These are phyloP conservation scores for Mycena belliarum DNA, from an alignment of 768 basidiomycete genomes.

Conservation along the genomic window DNA sequence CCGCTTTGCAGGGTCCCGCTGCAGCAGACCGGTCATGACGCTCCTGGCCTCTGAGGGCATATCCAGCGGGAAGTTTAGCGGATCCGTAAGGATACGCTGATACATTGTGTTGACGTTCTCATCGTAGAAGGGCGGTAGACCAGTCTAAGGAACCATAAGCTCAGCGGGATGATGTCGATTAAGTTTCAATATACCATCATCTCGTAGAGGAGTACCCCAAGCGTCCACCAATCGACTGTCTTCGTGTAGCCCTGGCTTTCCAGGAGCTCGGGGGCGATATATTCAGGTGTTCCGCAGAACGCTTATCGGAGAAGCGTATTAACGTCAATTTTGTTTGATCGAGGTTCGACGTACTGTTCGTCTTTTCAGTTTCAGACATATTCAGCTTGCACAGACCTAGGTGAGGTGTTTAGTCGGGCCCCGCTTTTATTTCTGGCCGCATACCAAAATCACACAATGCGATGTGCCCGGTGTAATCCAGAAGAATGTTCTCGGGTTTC, in stretches of 20 bases:
- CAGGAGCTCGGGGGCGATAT: constrained; percentile 95
- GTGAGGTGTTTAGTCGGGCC: neutral
- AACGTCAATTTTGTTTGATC: neutral
- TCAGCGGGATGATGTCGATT: too few species aligned
- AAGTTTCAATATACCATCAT: too few species aligned
- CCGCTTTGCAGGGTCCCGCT: constrained; percentile 83
- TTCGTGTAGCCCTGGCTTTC: constrained; percentile 97
- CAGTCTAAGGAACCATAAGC: too few species aligned
- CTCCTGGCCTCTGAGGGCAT: constrained; percentile 86
- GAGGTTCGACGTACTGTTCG: constrained; percentile 71
- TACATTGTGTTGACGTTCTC: constrained; percentile 99
- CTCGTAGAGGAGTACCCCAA: constrained; percentile 94
- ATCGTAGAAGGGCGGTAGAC: constrained; percentile 97
- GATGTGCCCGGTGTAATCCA: constrained; percentile 98
- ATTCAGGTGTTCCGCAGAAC: constrained; percentile 98
- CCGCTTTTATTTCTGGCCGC: constrained; percentile 5
- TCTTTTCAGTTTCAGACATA: constrained; percentile 97
- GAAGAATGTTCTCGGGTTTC: constrained; percentile 96
- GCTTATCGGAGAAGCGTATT: constrained; percentile 44
- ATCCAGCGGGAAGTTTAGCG: constrained; percentile 88
- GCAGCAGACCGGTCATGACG: constrained; percentile 85
- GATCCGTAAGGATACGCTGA: constrained; percentile 91
- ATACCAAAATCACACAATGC: constrained; percentile 94
- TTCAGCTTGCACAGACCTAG: constrained; percentile 91
- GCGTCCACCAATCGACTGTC: constrained; percentile 99